phyloP scores from a whole-genome alignment of 352 stramenopile genomes.

The Phytophthora cryptogea region DNA sequence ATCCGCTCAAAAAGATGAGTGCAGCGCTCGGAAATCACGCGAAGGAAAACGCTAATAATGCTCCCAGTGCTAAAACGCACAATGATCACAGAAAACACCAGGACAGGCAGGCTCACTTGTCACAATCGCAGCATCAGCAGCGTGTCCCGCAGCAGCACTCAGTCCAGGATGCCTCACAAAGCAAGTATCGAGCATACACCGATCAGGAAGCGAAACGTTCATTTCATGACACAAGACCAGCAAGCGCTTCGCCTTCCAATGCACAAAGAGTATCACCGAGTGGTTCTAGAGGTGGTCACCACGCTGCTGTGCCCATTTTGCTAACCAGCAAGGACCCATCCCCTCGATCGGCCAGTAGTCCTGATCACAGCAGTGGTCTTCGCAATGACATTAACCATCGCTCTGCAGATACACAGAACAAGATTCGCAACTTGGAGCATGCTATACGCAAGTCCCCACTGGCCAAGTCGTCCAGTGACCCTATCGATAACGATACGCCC shows the following conservation, averaged over 20 bases:
- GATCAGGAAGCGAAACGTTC: conserved; percentile 50
- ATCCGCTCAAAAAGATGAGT: conserved; percentile 68
- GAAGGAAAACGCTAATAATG: conserved; percentile 48
- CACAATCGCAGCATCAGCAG: conserved; percentile 26
- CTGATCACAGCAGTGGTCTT: conserved; percentile 24
- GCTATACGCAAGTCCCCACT: conserved; percentile 46
- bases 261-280: conserved; percentile 22
- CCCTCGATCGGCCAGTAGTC: conserved; percentile 21
- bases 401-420: conserved; percentile 34
- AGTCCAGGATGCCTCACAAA: conserved; percentile 22
- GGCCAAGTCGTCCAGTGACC: conserved; percentile 44
- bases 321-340: conserved; percentile 32
- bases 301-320: conserved; percentile 19
- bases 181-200: conserved; percentile 30
- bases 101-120: conserved; percentile 29
- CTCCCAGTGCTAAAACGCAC: conserved; percentile 39
- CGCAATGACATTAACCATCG: conserved; percentile 37
- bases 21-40: conserved; percentile 43
- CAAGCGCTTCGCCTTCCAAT: conserved; percentile 14
- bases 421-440: conserved; percentile 52
- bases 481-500: conserved; percentile 36
- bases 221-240: conserved; percentile 35
- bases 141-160: conserved; percentile 20
- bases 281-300: conserved; percentile 21
- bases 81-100: conserved; percentile 35